Conservation (phyloP, 192 early-diverging fungal genomes). For the Haplosporangium gracile region DNA sequence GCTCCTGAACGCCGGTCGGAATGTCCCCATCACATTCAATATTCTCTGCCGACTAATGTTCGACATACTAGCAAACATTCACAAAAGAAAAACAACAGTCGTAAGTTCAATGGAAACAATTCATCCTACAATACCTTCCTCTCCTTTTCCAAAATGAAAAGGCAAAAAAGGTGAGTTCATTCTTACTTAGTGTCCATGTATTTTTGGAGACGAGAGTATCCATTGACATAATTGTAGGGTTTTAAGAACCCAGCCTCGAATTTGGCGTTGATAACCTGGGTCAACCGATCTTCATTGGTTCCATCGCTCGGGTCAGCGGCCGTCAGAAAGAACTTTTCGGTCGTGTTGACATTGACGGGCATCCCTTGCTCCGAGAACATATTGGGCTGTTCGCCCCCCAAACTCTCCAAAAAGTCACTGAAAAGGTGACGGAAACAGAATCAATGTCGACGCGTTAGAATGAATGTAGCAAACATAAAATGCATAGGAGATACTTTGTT, state of each 20-base stretch:
- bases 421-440: slow-evolving; percentile 32
- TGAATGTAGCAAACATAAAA: neutral
- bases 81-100: neutral
- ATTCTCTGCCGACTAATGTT: slow-evolving; percentile 81
- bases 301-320: slow-evolving; percentile 93
- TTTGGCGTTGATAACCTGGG: slow-evolving; percentile 94
- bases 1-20: slow-evolving; percentile 88
- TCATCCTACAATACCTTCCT: neutral
- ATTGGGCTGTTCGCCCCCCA: slow-evolving; percentile 50
- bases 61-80: slow-evolving; percentile 66
- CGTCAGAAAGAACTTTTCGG: slow-evolving; percentile 90
- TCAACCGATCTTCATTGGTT: slow-evolving; percentile 89
- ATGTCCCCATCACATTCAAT: slow-evolving; percentile 87
- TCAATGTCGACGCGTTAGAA: neutral
- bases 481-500: neutral
- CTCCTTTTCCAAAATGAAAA: neutral
- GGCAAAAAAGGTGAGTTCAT: slow-evolving; percentile 5
- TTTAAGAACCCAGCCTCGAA: slow-evolving; percentile 95
- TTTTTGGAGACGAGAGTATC: slow-evolving; percentile 87
- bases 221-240: slow-evolving; percentile 96
- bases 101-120: neutral
- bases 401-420: slow-evolving; percentile 71
- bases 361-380: slow-evolving; percentile 40
- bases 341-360: slow-evolving; percentile 66
- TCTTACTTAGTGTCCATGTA: slow-evolving; percentile 90